phyloP scores from a whole-genome alignment of 306 rosid species.

The Cicer yamashitae region DNA sequence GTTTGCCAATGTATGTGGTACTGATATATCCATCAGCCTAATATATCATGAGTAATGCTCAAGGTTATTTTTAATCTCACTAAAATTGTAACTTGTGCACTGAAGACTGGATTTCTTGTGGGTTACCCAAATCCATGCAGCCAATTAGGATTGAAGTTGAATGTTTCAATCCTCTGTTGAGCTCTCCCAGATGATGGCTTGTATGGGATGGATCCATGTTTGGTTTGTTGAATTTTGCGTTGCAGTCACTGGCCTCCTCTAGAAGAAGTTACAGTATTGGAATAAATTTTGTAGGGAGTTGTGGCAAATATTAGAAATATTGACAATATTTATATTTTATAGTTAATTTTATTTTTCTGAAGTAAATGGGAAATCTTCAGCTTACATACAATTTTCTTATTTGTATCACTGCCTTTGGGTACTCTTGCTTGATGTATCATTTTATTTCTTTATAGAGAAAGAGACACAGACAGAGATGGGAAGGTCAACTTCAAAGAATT shows the following conservation, averaged over 20 bases:
- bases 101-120: slow-evolving; percentile 21
- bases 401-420: slow-evolving; percentile 12
- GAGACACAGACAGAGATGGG: slow-evolving; percentile 89
- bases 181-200: slow-evolving; percentile 14
- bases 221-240: slow-evolving; percentile 18
- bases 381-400: slow-evolving; percentile 26
- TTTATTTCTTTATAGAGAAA: slow-evolving; percentile 65
- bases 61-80: slow-evolving; percentile 15
- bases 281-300: slow-evolving; percentile 3
- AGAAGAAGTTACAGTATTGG: slow-evolving; percentile 24
- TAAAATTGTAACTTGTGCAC: slow-evolving; percentile 8
- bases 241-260: slow-evolving; percentile 13
- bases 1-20: not conserved
- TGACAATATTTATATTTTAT: slow-evolving; percentile 22
- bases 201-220: slow-evolving; percentile 15
- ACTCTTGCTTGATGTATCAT: slow-evolving; percentile 40
- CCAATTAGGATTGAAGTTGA: slow-evolving; percentile 28
- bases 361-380: slow-evolving; percentile 35
- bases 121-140: not conserved
- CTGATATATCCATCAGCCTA: not conserved
- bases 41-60: not conserved
- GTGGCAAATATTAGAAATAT: slow-evolving; percentile 7
- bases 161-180: slow-evolving; percentile 28
- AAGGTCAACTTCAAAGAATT: slow-evolving; percentile 91
- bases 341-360: slow-evolving; percentile 22